Conservation (phyloP, 2,329 filamentous ascomycete genomes). For the Apiospora marii region DNA sequence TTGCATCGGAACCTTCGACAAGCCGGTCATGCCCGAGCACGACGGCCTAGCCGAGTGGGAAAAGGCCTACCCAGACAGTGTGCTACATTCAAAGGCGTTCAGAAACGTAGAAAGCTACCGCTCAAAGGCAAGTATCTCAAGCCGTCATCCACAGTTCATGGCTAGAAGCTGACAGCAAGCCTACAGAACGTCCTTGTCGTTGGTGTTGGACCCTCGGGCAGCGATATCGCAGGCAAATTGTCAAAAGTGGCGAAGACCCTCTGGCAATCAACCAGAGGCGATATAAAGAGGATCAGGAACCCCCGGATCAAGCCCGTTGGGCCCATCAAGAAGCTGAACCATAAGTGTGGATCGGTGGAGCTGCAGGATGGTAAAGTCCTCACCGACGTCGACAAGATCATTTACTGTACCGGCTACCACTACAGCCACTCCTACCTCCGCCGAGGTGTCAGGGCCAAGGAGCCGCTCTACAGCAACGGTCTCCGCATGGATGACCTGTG, state of each 20-base stretch:
- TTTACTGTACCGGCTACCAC: slow-evolving; percentile 22
- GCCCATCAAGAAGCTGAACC: background rate
- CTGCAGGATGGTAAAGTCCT: background rate
- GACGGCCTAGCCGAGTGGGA: background rate
- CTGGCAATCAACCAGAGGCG: background rate
- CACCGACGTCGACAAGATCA: background rate
- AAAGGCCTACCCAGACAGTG: background rate
- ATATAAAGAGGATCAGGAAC: accelerated
- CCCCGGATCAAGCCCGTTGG: background rate
- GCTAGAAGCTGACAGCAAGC: background rate
- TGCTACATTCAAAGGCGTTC: background rate
- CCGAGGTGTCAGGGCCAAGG: background rate
- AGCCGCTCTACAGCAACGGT: background rate
- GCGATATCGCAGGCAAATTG: background rate
- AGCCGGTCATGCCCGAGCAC: background rate
- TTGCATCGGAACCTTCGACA: background rate
- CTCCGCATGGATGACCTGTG: slow-evolving; percentile 23
- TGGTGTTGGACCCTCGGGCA: background rate
- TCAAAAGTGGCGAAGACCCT: background rate
- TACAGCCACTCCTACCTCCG: slow-evolving; percentile 19
- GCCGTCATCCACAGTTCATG: background rate
- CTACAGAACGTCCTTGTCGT: background rate
- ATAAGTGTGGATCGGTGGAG: background rate
- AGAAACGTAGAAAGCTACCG: background rate
- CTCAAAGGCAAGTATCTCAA: background rate